Evolutionary conservation across 1,284 basidiomycete genomes (phyloP).

Genomic region (Cutaneotrichosporon cutaneum): DNA sequence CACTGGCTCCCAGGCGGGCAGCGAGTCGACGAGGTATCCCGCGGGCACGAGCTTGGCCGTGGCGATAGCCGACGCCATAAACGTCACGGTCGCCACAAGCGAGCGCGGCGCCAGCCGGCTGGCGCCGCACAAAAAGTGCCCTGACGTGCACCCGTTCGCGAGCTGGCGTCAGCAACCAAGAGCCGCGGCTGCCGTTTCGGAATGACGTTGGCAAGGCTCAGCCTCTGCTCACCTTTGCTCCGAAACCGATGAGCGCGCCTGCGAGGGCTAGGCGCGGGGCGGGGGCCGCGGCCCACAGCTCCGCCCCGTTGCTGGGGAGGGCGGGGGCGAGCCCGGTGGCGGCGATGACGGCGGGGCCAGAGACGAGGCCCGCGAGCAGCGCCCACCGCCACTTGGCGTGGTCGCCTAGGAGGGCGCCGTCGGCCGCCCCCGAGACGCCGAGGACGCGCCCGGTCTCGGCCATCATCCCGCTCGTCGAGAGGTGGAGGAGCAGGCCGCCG

Average conservation of each 20-base stretch:
- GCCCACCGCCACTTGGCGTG: conserved; percentile 51
- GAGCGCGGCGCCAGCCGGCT: conserved; percentile 63
- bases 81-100: conserved; percentile 58
- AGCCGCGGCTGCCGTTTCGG: no score
- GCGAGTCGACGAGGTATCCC: conserved; percentile 9
- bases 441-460: conserved; percentile 62
- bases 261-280: conserved; percentile 55
- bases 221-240: conserved; percentile 59
- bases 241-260: conserved; percentile 64
- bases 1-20: conserved; percentile 18
- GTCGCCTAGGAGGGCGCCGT: conserved; percentile 58
- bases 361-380: conserved; percentile 40
- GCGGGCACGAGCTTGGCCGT: conserved; percentile 52
- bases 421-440: conserved; percentile 65
- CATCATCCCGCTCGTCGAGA: conserved; percentile 61
- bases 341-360: conserved; percentile 33
- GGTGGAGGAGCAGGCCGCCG: conserved; percentile 62
- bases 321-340: conserved; percentile 42
- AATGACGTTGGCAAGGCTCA: no score
- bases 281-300: conserved; percentile 38
- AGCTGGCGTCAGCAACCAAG: conserved; percentile 20
- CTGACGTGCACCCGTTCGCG: conserved; percentile 39
- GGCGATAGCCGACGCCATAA: conserved; percentile 59
- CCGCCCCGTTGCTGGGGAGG: conserved; percentile 58
- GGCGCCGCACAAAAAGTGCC: conserved; percentile 68